Conservation (phyloP, 2,329 filamentous ascomycete species). For the Fusarium oxysporum region DNA sequence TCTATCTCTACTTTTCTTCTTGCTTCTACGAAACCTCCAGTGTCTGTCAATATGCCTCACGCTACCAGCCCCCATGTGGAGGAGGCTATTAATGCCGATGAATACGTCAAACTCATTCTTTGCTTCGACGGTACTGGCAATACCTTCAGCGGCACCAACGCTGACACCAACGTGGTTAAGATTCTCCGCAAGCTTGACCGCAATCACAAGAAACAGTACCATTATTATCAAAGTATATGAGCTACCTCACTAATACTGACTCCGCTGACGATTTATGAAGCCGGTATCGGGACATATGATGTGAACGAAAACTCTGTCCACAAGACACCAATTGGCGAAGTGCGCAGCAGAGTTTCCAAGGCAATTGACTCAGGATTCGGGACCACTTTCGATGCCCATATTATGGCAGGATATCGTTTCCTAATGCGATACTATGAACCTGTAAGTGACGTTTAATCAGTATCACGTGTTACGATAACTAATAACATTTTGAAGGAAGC, state of each 20-base stretch:
- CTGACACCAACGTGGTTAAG: slow-evolving; percentile 66
- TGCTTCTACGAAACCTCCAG: not conserved
- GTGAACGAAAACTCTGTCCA: slow-evolving; percentile 55
- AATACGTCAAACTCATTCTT: slow-evolving; percentile 53
- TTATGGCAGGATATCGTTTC: slow-evolving; percentile 64
- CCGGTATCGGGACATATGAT: slow-evolving; percentile 63
- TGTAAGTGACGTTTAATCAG: slow-evolving; percentile 36
- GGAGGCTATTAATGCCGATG: not conserved
- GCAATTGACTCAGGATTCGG: slow-evolving; percentile 58
- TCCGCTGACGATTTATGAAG: slow-evolving; percentile 32
- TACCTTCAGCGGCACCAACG: slow-evolving; percentile 57
- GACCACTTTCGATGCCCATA: slow-evolving; percentile 62
- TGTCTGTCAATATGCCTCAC: not conserved
- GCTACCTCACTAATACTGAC: accelerated
- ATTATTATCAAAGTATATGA: slow-evolving; percentile 61
- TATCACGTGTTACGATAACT: not conserved
- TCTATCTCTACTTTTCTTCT: too few relatives aligned
- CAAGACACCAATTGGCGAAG: slow-evolving; percentile 48
- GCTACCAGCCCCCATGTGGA: not conserved
- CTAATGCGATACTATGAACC: slow-evolving; percentile 64
- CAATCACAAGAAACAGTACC: slow-evolving; percentile 55
- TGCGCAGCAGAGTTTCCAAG: slow-evolving; percentile 52
- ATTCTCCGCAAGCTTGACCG: slow-evolving; percentile 60
- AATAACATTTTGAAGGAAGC: slow-evolving; percentile 50
- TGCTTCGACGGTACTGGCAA: slow-evolving; percentile 64